phyloP scores from a whole-genome alignment of 192 early-diverging fungal species.

The Coemansia sp. region DNA sequence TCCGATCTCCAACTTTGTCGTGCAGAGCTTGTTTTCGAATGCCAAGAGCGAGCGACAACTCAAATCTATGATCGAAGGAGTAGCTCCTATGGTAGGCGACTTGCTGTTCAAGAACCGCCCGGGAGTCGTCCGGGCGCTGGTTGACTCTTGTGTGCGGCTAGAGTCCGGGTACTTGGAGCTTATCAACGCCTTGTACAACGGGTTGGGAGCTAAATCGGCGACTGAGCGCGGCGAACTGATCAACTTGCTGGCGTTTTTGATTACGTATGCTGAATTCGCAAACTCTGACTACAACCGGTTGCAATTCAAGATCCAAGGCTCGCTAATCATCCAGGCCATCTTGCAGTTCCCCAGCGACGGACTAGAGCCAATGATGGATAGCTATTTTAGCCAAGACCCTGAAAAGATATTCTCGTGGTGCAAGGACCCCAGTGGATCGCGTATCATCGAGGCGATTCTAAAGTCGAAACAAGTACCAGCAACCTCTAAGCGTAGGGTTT shows the following conservation, averaged over 20 bases:
- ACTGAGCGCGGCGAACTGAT: constrained; percentile 61
- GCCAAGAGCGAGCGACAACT: constrained; percentile 65
- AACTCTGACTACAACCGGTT: constrained; percentile 54
- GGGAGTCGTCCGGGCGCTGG: constrained; percentile 73
- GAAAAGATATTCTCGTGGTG: constrained; percentile 53
- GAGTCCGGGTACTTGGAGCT: constrained; percentile 64
- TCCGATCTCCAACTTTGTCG: constrained; percentile 82
- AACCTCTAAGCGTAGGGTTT: constrained; percentile 70
- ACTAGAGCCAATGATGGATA: constrained; percentile 59
- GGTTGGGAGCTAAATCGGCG: constrained; percentile 55
- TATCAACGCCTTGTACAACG: constrained; percentile 59
- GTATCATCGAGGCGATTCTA: constrained; percentile 73
- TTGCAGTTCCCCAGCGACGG: constrained; percentile 67
- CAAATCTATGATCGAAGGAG: constrained; percentile 67
- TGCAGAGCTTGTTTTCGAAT: constrained; percentile 74
- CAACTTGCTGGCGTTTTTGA: constrained; percentile 65
- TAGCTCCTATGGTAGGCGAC: constrained; percentile 61
- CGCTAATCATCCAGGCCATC: constrained; percentile 69
- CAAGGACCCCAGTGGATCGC: constrained; percentile 71
- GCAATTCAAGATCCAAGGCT: constrained; percentile 68
- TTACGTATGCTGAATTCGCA: constrained; percentile 57
- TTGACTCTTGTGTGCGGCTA: constrained; percentile 67
- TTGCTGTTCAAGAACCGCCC: constrained; percentile 69
- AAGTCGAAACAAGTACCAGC: constrained; percentile 59
- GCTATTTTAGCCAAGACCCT: constrained; percentile 25